These are phyloP conservation scores for Chlamydomonas incerta DNA, from an alignment of 139 green algal species.

Conservation along the genomic window DNA sequence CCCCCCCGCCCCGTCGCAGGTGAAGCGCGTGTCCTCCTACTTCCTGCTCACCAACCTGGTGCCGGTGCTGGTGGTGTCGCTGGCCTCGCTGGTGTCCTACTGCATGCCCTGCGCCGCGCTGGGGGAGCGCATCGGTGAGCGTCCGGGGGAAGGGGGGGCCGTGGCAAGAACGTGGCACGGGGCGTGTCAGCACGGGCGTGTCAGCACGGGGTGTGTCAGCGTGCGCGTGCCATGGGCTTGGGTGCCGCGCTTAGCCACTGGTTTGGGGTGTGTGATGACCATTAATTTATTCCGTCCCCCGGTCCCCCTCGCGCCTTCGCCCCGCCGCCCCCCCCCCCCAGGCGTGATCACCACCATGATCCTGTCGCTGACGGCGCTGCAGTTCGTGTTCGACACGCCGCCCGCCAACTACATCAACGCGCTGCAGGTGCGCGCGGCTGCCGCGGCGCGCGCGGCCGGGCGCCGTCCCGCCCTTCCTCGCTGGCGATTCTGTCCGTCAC, in stretches of 20 bases:
- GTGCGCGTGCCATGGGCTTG: too few species aligned
- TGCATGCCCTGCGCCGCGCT: constrained; percentile 8
- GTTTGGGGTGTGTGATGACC: too few species aligned
- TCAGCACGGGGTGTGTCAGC: too few species aligned
- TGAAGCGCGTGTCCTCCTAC: constrained; percentile 6
- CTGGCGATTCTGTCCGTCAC: too few species aligned
- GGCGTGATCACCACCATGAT: constrained; percentile 5
- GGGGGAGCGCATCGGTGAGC: constrained; percentile 8
- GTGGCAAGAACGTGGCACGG: too few species aligned
- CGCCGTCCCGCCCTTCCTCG: too few species aligned
- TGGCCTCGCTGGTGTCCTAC: constrained; percentile 13
- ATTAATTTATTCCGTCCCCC: too few species aligned
- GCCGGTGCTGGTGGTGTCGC: constrained; percentile 19
- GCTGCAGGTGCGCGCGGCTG: constrained; percentile 6
- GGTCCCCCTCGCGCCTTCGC: neutral
- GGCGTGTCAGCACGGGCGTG: too few species aligned
- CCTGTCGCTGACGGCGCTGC: constrained; percentile 35
- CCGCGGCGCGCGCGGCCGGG: too few species aligned
- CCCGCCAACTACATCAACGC: constrained; percentile 38
- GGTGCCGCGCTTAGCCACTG: too few species aligned
- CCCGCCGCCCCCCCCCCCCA: neutral
- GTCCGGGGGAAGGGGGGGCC: neutral
- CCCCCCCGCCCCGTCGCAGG: too few species aligned
- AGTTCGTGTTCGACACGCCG: constrained; percentile 36
- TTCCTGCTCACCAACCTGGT: constrained; percentile 22